phyloP scores from a whole-genome alignment of 1,284 basidiomycete genomes.

The Sporisorium iseilematis-ciliati region DNA sequence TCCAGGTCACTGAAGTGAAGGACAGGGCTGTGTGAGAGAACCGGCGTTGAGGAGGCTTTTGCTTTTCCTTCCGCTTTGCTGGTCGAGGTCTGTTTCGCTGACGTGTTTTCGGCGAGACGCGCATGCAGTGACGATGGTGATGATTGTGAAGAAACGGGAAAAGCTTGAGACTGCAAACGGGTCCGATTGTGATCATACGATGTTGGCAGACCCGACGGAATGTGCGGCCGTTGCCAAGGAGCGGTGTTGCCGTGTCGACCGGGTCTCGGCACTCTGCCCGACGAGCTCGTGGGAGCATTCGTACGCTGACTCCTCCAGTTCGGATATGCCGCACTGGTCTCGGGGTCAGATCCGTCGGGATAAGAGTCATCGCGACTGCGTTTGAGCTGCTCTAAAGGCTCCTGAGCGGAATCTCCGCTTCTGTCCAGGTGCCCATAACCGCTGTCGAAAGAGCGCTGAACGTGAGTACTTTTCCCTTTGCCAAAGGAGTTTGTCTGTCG shows the following conservation, averaged over 20 bases:
- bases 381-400: constrained; percentile 25
- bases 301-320: background rate
- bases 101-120: background rate
- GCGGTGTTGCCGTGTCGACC: background rate
- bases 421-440: background rate
- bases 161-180: background rate
- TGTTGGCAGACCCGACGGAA: constrained; percentile 18
- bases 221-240: constrained; percentile 11
- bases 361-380: background rate
- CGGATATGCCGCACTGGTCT: background rate
- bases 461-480: too few species aligned
- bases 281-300: background rate
- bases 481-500: background rate
- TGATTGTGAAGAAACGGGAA: background rate
- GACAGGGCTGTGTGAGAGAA: constrained; percentile 14
- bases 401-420: constrained; percentile 6
- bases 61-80: background rate
- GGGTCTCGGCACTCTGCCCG: background rate
- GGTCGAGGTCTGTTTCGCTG: background rate
- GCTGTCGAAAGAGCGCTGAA: background rate
- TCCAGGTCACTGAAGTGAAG: constrained; percentile 10
- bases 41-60: background rate
- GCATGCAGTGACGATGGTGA: background rate
- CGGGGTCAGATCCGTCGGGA: background rate
- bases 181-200: constrained; percentile 12